Evolutionary conservation across 345 rosid species (phyloP).

Genomic region (Rhizophora mangle): DNA sequence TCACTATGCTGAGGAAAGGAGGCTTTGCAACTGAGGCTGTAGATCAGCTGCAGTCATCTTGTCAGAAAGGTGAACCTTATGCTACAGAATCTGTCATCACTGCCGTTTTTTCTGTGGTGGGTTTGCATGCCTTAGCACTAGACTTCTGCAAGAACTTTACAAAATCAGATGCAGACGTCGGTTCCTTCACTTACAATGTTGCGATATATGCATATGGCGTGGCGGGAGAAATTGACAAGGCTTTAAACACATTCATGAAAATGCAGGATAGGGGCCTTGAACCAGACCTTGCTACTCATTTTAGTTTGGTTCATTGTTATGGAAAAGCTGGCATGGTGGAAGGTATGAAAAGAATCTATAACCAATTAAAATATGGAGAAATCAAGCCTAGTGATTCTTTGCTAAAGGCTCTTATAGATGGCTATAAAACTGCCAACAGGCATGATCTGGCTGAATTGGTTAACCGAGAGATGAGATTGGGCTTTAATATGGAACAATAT

Average conservation of each 20-base stretch:
- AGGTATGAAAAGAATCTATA: slow-evolving; percentile 72
- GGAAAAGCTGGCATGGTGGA: slow-evolving; percentile 84
- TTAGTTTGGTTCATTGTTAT: slow-evolving; percentile 61
- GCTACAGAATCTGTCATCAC: slow-evolving; percentile 59
- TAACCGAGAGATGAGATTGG: slow-evolving; percentile 58
- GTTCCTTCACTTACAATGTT: slow-evolving; percentile 62
- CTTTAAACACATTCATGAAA: slow-evolving; percentile 63
- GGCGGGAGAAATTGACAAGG: slow-evolving; percentile 59
- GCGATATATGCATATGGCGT: slow-evolving; percentile 59
- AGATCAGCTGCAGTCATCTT: slow-evolving; percentile 60
- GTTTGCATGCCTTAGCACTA: slow-evolving; percentile 57
- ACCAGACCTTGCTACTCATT: slow-evolving; percentile 69
- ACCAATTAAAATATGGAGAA: slow-evolving; percentile 51
- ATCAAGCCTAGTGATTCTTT: slow-evolving; percentile 52
- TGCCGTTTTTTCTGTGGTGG: slow-evolving; percentile 61
- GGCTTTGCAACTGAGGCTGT: slow-evolving; percentile 72
- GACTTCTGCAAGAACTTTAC: slow-evolving; percentile 44
- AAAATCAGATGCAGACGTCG: slow-evolving; percentile 38
- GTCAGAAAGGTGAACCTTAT: slow-evolving; percentile 59
- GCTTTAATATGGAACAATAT: slow-evolving; percentile 33
- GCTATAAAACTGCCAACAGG: slow-evolving; percentile 55
- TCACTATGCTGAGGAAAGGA: slow-evolving; percentile 67
- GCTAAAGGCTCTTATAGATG: slow-evolving; percentile 61
- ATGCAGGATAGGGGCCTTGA: slow-evolving; percentile 74
- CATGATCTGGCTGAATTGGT: slow-evolving; percentile 64